phyloP scores from a whole-genome alignment of 345 rosid species.

The Heritiera littoralis region DNA sequence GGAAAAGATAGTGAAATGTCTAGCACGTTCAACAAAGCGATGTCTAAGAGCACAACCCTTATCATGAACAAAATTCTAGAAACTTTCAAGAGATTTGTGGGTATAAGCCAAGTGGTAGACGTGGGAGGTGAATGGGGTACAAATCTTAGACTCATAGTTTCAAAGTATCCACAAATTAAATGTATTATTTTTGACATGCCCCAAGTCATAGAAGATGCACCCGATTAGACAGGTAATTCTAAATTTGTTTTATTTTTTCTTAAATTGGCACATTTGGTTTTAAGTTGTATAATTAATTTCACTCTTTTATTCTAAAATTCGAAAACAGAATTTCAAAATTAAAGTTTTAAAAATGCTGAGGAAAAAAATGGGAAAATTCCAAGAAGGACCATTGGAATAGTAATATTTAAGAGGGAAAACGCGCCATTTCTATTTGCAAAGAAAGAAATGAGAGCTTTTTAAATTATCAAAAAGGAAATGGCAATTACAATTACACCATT shows the following conservation, averaged over 20 bases:
- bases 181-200: constrained; percentile 54
- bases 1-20: constrained; percentile 16
- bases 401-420: too few species aligned
- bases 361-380: too few species aligned
- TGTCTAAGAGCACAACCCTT: constrained; percentile 20
- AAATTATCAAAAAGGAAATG: too few species aligned
- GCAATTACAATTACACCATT: too few species aligned
- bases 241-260: background rate
- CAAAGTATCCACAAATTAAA: constrained; percentile 45
- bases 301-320: too few species aligned
- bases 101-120: constrained; percentile 29
- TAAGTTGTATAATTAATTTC: too few species aligned
- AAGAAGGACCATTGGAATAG: too few species aligned
- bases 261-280: background rate
- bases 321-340: too few species aligned
- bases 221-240: constrained; percentile 34
- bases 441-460: too few species aligned
- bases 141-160: constrained; percentile 29
- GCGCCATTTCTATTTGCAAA: too few species aligned
- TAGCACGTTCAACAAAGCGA: constrained; percentile 30
- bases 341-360: too few species aligned
- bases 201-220: constrained; percentile 27
- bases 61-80: constrained; percentile 35
- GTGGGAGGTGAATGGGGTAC: constrained; percentile 41
- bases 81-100: constrained; percentile 39